Evolutionary conservation across 345 rosid genomes (phyloP).

Genomic region (Corchorus capsularis): DNA sequence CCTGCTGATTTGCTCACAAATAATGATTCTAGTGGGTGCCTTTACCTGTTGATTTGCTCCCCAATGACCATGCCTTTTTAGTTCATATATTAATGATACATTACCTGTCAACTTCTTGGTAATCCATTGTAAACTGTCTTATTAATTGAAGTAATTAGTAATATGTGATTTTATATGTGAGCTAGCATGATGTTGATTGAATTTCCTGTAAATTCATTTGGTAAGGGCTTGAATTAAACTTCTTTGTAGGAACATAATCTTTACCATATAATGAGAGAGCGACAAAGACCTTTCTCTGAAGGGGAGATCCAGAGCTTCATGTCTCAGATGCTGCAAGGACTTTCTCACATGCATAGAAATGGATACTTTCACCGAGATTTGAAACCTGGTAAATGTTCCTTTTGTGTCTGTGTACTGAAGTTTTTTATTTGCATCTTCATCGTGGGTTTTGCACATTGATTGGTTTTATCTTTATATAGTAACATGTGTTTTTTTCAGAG

Average conservation of each 20-base stretch:
- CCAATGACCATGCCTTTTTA: not conserved
- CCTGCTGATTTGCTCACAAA: not conserved
- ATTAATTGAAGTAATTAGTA: slow-evolving; percentile 3
- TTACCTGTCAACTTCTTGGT: not conserved
- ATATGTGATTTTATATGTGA: not conserved
- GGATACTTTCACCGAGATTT: slow-evolving; percentile 91
- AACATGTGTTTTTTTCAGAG: slow-evolving; percentile 41
- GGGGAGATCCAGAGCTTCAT: slow-evolving; percentile 71
- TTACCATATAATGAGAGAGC: slow-evolving; percentile 81
- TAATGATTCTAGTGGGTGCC: not conserved
- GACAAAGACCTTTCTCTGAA: slow-evolving; percentile 64
- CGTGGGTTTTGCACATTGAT: slow-evolving; percentile 1
- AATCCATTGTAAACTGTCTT: not conserved
- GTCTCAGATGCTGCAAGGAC: slow-evolving; percentile 89
- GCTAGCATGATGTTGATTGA: slow-evolving; percentile 5
- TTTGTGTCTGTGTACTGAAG: not conserved
- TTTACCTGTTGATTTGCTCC: not conserved
- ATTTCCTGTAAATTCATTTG: not conserved
- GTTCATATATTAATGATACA: not conserved
- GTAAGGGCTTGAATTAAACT: slow-evolving; percentile 18
- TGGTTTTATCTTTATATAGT: slow-evolving; percentile 18
- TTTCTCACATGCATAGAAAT: slow-evolving; percentile 82
- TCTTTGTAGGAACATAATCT: slow-evolving; percentile 71
- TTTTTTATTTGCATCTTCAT: slow-evolving; percentile 15
- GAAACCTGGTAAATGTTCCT: slow-evolving; percentile 69